A percentile compares a stretch with the other conserved stretches of the same genome.
Conservation (phyloP, 108 stramenopile species). For the Cyclotella choctawhatcheeana region DNA sequence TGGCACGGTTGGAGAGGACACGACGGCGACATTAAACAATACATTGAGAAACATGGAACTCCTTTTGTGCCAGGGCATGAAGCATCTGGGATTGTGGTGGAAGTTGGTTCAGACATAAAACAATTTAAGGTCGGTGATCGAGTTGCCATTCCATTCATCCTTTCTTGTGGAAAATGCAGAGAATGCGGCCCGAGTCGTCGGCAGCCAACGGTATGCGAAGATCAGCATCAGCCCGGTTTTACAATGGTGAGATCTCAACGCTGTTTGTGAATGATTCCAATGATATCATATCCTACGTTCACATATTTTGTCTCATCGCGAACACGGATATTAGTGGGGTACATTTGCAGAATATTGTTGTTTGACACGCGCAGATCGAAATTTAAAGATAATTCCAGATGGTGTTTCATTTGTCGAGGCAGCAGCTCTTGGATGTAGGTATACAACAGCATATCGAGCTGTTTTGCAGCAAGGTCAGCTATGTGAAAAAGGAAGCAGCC, state of each 20-base stretch:
- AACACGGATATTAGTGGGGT: conserved; percentile 43
- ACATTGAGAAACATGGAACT: conserved; percentile 44
- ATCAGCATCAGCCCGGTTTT: conserved; percentile 83
- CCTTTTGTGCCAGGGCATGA: conserved; percentile 86
- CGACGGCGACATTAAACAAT: conserved; percentile 62
- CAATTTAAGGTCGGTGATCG: conserved; percentile 61
- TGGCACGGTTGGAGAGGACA: conserved; percentile 90
- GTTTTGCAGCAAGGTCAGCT: conserved; percentile 72
- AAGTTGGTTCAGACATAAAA: conserved; percentile 46
- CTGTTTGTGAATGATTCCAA: too few species aligned
- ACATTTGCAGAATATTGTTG: conserved; percentile 77
- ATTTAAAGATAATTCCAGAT: conserved; percentile 58
- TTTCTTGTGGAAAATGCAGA: conserved; percentile 69
- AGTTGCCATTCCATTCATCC: conserved; percentile 79
- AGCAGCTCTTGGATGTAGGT: conserved; percentile 84
- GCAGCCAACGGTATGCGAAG: conserved; percentile 67
- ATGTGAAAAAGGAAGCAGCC: neutral
- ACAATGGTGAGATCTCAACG: conserved; percentile 49
- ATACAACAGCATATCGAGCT: conserved; percentile 82
- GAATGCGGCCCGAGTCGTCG: conserved; percentile 37
- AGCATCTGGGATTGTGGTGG: conserved; percentile 71
- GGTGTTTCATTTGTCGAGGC: conserved; percentile 75
- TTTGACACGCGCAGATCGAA: conserved; percentile 68
- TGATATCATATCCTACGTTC: too few species aligned
- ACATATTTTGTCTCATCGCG: too few species aligned